Evolutionary conservation across 2,329 filamentous ascomycete species (phyloP).

Genomic region (Dactylellina sp.): DNA sequence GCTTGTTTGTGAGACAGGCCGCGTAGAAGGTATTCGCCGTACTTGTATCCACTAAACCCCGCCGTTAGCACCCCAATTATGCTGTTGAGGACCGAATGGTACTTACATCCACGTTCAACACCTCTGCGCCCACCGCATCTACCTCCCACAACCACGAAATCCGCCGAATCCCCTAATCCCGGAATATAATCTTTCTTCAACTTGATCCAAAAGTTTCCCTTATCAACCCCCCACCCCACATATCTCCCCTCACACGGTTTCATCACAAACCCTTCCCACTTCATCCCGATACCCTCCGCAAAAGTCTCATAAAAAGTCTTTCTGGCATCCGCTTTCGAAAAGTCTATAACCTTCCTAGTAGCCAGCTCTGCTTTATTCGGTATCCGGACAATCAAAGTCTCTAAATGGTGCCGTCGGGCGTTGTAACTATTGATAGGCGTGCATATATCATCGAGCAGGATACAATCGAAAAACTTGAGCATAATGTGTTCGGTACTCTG

Average conservation of each 20-base stretch:
- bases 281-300: constrained; percentile 73
- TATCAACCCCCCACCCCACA: constrained; percentile 69
- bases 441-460: constrained; percentile 70
- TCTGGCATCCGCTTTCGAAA: constrained; percentile 68
- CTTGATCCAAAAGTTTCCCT: constrained; percentile 73
- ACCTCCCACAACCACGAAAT: constrained; percentile 83
- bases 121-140: constrained; percentile 62
- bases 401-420: constrained; percentile 72
- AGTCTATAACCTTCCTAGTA: constrained; percentile 75
- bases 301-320: constrained; percentile 74
- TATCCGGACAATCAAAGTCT: constrained; percentile 69
- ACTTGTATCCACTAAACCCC: constrained; percentile 75
- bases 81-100: constrained; percentile 9
- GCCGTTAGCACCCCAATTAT: constrained; percentile 3
- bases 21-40: constrained; percentile 71
- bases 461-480: constrained; percentile 72
- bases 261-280: constrained; percentile 82
- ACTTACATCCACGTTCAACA: constrained; percentile 47
- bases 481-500: constrained; percentile 68
- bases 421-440: constrained; percentile 69
- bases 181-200: constrained; percentile 87
- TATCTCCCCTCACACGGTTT: constrained; percentile 83
- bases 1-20: constrained; percentile 78
- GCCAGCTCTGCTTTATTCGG: constrained; percentile 76
- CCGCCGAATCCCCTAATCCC: constrained; percentile 82